A percentile compares a stretch with the other conserved stretches of the same genome.
Conservation (phyloP, 805 yeast genomes). For the Yarrowia sp. region DNA sequence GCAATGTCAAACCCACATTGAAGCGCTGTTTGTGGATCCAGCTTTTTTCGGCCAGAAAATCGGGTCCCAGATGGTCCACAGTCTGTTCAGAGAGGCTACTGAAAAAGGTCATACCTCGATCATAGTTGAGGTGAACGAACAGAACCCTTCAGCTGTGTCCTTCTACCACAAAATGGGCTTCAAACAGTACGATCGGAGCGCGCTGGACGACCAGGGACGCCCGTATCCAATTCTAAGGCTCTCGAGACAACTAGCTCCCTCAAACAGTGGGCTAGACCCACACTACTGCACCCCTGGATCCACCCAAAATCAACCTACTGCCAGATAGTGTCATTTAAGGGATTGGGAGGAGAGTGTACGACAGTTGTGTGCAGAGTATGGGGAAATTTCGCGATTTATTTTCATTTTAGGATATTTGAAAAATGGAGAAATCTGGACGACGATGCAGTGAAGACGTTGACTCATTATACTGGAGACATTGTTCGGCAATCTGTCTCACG, state of each 20-base stretch:
- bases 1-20: neutral
- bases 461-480: no score
- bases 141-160: neutral
- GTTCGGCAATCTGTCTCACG: no score
- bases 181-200: neutral
- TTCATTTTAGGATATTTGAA: no score
- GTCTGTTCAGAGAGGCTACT: neutral
- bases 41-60: neutral
- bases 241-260: neutral
- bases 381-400: no score
- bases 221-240: neutral
- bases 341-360: no score
- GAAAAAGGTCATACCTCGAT: neutral
- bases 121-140: neutral
- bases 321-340: neutral
- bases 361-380: no score
- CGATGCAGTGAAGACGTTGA: no score
- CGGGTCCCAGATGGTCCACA: neutral
- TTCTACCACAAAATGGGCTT: neutral
- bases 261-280: neutral
- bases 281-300: conserved; percentile 3
- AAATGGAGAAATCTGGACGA: no score
- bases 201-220: conserved; percentile 6
- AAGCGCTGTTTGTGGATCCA: conserved; percentile 2
- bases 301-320: neutral